Conservation (phyloP, 2,329 filamentous ascomycete species). For the Apiospora pterosperma region DNA sequence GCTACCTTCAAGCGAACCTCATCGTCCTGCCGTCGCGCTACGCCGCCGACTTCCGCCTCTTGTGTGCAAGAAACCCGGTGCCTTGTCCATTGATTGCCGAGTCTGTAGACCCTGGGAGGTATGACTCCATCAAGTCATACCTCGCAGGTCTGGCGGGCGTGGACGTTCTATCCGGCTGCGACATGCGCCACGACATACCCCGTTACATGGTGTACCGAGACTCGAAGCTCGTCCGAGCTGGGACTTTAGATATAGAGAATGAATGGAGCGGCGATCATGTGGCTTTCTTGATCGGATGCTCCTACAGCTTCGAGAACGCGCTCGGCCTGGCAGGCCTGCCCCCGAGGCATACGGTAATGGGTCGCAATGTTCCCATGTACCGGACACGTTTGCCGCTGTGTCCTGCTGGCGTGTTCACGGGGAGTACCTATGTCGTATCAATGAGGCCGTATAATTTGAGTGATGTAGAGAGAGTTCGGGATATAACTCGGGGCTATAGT, state of each 20-base stretch:
- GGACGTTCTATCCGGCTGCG: slow-evolving; percentile 33
- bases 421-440: slow-evolving; percentile 55
- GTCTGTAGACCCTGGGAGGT: slow-evolving; percentile 41
- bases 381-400: slow-evolving; percentile 52
- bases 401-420: slow-evolving; percentile 55
- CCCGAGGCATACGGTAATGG: slow-evolving; percentile 45
- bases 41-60: slow-evolving; percentile 53
- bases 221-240: slow-evolving; percentile 35
- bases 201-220: slow-evolving; percentile 56
- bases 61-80: slow-evolving; percentile 60
- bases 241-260: slow-evolving; percentile 38
- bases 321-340: slow-evolving; percentile 46
- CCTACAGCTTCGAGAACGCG: slow-evolving; percentile 60
- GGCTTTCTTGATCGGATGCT: slow-evolving; percentile 62
- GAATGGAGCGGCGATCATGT: slow-evolving; percentile 57
- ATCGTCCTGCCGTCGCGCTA: slow-evolving; percentile 55
- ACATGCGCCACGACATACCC: slow-evolving; percentile 56
- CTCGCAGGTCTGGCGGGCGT: slow-evolving; percentile 16
- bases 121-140: slow-evolving; percentile 31
- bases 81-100: slow-evolving; percentile 59
- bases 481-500: slow-evolving; percentile 51
- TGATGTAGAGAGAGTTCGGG: slow-evolving; percentile 49
- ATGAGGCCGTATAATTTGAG: slow-evolving; percentile 55
- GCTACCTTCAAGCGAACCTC: slow-evolving; percentile 59
- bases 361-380: slow-evolving; percentile 60